Base-by-base conservation (phyloP, 2,329 filamentous ascomycete species). In the Aspergillus proliferans region DNA sequence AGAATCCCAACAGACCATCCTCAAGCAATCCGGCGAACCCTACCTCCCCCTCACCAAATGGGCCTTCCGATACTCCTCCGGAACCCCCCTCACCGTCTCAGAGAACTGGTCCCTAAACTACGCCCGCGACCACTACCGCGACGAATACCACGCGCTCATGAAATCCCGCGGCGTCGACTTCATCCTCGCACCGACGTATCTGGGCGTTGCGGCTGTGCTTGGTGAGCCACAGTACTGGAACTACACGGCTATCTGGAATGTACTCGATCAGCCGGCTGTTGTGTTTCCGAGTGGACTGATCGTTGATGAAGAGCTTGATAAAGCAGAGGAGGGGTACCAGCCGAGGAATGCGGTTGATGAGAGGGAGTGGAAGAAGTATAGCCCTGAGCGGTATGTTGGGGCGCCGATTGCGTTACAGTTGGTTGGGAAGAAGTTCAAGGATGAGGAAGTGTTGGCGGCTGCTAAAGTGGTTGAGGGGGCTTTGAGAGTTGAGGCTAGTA, bases 191-290 rank as follows among this genome's bases (percentile, higher is more conserved):
- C 65, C 64, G 0, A 51, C 56, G 1, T 64, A 65, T 46, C 52
- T 56, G 3, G 62, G 58, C 6, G 60, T 56, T 0, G 64, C 64
- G 0, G 55, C 63, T 4, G 63, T 63, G 9, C 53, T 66, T 46
- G 63, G 63, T 6, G 65, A 68, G 42, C 58, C 63, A 1, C 61
- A 68, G 3, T 68, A 68, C 52, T 68, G 65, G 65, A 65, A 65
- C 33, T 83, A 84, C 55, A 83, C 80, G 1, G 82, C 82, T 57
- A 71, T 83, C 6, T 83, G 79, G 74, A 83, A 84, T 54, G 65
- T 84, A 8, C 67, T 85, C 0, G 82, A 86, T 58, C 85, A 85
- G 55, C 71, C 79, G 0, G 76, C 81, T 0, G 63, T 82, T 4
- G 75, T 78, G 0, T 65, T 85, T 12, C 65, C 65, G 1, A 60